These are phyloP conservation scores for Pelargonium myrrhifolium DNA, from an alignment of 441 rosid species.

Conservation along the genomic window DNA sequence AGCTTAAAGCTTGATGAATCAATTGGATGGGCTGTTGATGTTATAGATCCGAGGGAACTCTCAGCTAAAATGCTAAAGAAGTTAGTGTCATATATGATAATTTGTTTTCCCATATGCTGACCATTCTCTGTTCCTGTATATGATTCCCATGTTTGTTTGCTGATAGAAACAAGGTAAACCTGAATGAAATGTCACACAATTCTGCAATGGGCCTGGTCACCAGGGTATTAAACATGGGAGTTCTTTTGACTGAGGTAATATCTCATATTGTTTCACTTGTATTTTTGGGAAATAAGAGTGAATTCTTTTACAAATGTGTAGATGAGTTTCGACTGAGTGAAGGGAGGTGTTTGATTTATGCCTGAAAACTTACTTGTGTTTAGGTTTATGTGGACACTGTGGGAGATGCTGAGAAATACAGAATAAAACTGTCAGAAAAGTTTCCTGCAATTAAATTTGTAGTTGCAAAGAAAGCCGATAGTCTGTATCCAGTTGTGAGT, in stretches of 20 bases:
- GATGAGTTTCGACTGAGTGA: not conserved
- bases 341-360: not conserved
- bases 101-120: not conserved
- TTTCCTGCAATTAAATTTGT: slow-evolving; percentile 75
- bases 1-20: slow-evolving; percentile 57
- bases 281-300: not conserved
- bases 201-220: slow-evolving; percentile 79
- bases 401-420: slow-evolving; percentile 87
- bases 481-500: slow-evolving; percentile 88
- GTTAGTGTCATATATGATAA: slow-evolving; percentile 29
- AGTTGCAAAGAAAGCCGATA: slow-evolving; percentile 94
- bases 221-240: slow-evolving; percentile 59
- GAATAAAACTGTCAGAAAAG: slow-evolving; percentile 61
- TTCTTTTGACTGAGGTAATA: slow-evolving; percentile 71
- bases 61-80: slow-evolving; percentile 82
- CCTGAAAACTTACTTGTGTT: slow-evolving; percentile 13
- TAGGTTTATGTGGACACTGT: slow-evolving; percentile 89
- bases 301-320: not conserved
- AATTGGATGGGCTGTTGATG: slow-evolving; percentile 91
- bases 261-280: not conserved
- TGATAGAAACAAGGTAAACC: slow-evolving; percentile 66
- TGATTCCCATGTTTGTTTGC: slow-evolving; percentile 16
- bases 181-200: slow-evolving; percentile 84
- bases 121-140: slow-evolving; percentile 12
- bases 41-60: slow-evolving; percentile 85